Evolutionary conservation across 768 basidiomycete genomes (phyloP), one percentile per base, ranked within the genome.

Genomic region (Hirschioporus abietinus): DNA sequence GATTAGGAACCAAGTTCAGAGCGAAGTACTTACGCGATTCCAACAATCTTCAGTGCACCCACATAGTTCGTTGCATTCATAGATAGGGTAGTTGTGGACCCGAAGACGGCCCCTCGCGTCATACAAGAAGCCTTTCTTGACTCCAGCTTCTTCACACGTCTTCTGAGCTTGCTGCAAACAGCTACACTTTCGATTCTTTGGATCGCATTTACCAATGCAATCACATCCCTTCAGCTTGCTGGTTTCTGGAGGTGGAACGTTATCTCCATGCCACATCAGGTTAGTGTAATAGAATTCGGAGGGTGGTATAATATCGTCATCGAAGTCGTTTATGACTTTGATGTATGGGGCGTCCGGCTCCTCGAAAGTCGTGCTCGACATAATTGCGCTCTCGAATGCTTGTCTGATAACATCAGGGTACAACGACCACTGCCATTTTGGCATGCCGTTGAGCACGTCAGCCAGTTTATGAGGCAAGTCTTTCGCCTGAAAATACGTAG

Each of bases 211-310:
- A 0, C 93, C 93, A 18, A 84, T 76, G 72, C 95, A 97, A 65
- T 81, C 83, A 70, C 95, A 97, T 1, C 93, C 86, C 27, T 81
- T 72, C 60, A 94, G 76, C 26, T 79, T 79, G 35, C 78, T 76
- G 23, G 84, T 71, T 68, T 91, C 87, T 0, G 92, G 89, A 12
- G 82, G 82, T 0, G 88, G 87, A 1, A 95, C 89, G 5, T 80
- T 86, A 15, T 87, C 81, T 1, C 84, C 86, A 67, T 88, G 87
- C 83, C 91, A 90, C 81, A 95, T 86, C 64, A 85, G 77, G 74
- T 96, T 95, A 12, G 91, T 88, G 74, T 96, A 96, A 68, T 88
- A 81, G 71, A 95, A 97, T 71, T 96, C 94, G 86, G 91, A 93
- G 26, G 84, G 84, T 0, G 95, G 94, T 24, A 88, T 84, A 10